Evolutionary conservation across 495 filamentous ascomycete species (phyloP), one percentile per base, ranked within the genome.

Genomic region (Penicillium pulvis): DNA sequence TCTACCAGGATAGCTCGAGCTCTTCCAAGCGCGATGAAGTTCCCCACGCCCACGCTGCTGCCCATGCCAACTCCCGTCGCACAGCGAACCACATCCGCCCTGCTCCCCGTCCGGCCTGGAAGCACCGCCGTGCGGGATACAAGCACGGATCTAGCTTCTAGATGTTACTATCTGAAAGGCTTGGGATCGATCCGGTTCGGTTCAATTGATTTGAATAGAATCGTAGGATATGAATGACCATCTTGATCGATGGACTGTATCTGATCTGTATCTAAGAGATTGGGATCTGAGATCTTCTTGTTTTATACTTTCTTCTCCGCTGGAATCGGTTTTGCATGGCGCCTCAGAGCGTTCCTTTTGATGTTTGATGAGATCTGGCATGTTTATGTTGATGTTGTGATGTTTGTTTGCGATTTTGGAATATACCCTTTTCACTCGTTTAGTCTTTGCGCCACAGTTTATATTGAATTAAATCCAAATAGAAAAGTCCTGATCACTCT

Each of bases 1-100:
- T 91, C 16, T 90, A 86, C 62, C 70, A 80, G 63, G 70, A 67
- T 31, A 58, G 36, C 51, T 44, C 47, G 49, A 43, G 28, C 28
- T 2, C 33, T 51, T 7, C 57, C 24, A 51, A 57, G 57, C 57
- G 45, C 19, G 56, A 51, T 10, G 36, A 54, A 30, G 51, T 54
- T 26, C 14, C 24, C 42, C 53, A 53, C 39, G 23, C 19, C 12
- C 51, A 53, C 51, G 51, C 36, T 42, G 20, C 12, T 16, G 51
- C 17, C 7, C 51, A 53, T 23, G 23, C 23, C 9, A 12, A 24
- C 50, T n/a, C 8, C 50, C 26, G 47, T 17, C 47, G 47, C 26
- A 9, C 47, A n/a, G n/a, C 28, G 6, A 4, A 35, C 17, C 33
- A 36, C 4, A 33, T 12, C 20, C 50, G 50, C 33, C 33, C 30